Conservation (phyloP, 768 basidiomycete species). For the Pulveroboletus sp. region DNA sequence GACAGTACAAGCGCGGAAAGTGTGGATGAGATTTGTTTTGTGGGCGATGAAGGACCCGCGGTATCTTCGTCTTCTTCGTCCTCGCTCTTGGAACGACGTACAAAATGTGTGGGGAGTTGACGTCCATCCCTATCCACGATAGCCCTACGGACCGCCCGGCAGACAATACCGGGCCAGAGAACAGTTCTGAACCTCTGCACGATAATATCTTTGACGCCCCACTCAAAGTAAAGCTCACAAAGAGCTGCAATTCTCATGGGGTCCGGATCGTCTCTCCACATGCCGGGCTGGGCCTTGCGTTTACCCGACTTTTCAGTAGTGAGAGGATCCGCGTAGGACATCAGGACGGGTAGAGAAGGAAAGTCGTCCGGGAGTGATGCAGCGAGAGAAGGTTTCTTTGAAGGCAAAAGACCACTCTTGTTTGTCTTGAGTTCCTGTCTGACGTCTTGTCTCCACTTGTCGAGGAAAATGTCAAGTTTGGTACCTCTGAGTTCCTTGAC, state of each 20-base stretch:
- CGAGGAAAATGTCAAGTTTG: constrained; percentile 52
- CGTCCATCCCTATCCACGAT: constrained; percentile 47
- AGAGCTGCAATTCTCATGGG: constrained; percentile 68
- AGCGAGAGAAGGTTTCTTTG: constrained; percentile 64
- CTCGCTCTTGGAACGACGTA: background rate
- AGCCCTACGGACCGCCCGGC: constrained; percentile 67
- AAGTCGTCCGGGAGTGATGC: constrained; percentile 63
- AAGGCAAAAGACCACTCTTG: constrained; percentile 56
- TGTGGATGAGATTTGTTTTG: constrained; percentile 10
- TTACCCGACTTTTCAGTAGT: constrained; percentile 62
- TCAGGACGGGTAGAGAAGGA: constrained; percentile 69
- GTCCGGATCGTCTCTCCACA: constrained; percentile 61
- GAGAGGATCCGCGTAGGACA: constrained; percentile 76
- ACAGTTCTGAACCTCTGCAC: constrained; percentile 82
- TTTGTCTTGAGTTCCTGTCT: constrained; percentile 68
- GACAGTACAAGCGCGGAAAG: constrained; percentile 16
- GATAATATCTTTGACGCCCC: constrained; percentile 83
- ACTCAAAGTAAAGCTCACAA: constrained; percentile 90
- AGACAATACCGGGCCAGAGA: constrained; percentile 73
- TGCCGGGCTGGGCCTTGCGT: constrained; percentile 32
- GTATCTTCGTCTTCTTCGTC: background rate
- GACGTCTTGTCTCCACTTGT: constrained; percentile 61
- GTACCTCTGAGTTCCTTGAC: constrained; percentile 44
- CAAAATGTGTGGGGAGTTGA: background rate
- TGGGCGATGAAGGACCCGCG: constrained; percentile 11